Base-by-base conservation (phyloP, 352 stramenopile species). In the Phytophthora pini region DNA sequence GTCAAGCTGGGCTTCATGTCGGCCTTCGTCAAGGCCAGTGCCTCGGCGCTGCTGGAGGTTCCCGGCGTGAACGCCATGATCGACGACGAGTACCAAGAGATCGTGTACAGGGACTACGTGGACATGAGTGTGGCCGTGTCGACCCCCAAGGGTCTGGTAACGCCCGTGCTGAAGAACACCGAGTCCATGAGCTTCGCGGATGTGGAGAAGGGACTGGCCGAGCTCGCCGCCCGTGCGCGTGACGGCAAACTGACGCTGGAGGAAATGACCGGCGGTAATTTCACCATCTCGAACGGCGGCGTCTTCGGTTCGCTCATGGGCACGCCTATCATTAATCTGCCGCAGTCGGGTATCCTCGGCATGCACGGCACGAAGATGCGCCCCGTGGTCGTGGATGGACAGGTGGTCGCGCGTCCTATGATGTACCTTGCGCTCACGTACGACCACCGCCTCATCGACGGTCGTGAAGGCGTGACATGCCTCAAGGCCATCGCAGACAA, bases 371-470 rank as follows among this genome's bases (percentile, higher is more conserved):
- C 97, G 48, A 99, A 99, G 84, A 98, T 99, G 91, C 86, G 97
- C 48, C 86, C 97, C 10, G 95, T 99, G 0, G 97, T 99, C 27
- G 80, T 88, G 44, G 87, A 95, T 76, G 97, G 97, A 39, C 81
- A 99, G 74, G 92, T 99, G 49, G 95, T 98, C 27, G 95, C 96
- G 8, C 78, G 97, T 43, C 98, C 98, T 29, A 99, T 99, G 97
- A 99, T 99, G 97, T 99, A 99, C 83, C 80, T 99, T 45, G 98
- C 98, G 41, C 88, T 99, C 51, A 99, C 97, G 54, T 99, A 99
- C 80, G 98, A 99, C 88, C 98, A 99, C 88, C 92, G 98, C 56
- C 82, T 99, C 47, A 98, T 99, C 59, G 97, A 99, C 74, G 97
- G 98, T 32, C 95, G 97, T 64, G 98, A 99, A 84, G 97, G 96